Conservation (phyloP, 2,329 filamentous ascomycete species). For the Pochonia chlamydosporia region DNA sequence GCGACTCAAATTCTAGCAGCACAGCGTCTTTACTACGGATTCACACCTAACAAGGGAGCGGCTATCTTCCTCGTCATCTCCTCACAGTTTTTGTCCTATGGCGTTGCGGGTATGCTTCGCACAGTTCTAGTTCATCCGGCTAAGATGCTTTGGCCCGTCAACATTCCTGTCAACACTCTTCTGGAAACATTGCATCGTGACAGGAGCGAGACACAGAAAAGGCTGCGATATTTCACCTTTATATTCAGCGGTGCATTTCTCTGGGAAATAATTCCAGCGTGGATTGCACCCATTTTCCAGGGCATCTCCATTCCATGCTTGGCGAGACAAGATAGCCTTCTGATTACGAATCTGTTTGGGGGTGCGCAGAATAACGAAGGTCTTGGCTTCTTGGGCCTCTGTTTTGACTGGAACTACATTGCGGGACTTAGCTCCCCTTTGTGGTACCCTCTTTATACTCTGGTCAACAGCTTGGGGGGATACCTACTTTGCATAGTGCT, state of each 20-base stretch:
- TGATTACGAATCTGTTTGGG: constrained; percentile 45
- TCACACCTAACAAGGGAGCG: constrained; percentile 39
- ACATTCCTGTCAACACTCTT: constrained; percentile 22
- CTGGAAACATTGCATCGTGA: constrained; percentile 23
- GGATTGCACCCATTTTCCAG: constrained; percentile 36
- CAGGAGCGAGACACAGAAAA: constrained; percentile 27
- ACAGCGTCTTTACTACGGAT: constrained; percentile 42
- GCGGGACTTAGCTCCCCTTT: constrained; percentile 25
- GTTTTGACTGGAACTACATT: constrained; percentile 38
- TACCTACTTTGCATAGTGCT: constrained; percentile 29
- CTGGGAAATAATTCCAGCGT: constrained; percentile 44
- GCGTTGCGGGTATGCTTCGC: constrained; percentile 43
- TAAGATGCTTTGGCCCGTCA: constrained; percentile 44
- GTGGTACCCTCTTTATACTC: constrained; percentile 30
- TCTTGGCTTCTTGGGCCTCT: constrained; percentile 33
- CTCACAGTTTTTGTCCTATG: constrained; percentile 51
- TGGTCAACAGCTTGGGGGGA: constrained; percentile 32
- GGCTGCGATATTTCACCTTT: constrained; percentile 34
- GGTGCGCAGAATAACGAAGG: constrained; percentile 32
- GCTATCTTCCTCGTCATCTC: constrained; percentile 45
- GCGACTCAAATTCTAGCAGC: constrained; percentile 41
- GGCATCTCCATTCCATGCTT: constrained; percentile 35
- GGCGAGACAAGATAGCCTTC: constrained; percentile 29
- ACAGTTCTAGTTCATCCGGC: constrained; percentile 47
- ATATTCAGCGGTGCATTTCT: constrained; percentile 32